A percentile compares a stretch with the other conserved stretches of the same genome.
Conservation (phyloP, 176 grass and related monocot genomes). For the Cenchrus americanus region DNA sequence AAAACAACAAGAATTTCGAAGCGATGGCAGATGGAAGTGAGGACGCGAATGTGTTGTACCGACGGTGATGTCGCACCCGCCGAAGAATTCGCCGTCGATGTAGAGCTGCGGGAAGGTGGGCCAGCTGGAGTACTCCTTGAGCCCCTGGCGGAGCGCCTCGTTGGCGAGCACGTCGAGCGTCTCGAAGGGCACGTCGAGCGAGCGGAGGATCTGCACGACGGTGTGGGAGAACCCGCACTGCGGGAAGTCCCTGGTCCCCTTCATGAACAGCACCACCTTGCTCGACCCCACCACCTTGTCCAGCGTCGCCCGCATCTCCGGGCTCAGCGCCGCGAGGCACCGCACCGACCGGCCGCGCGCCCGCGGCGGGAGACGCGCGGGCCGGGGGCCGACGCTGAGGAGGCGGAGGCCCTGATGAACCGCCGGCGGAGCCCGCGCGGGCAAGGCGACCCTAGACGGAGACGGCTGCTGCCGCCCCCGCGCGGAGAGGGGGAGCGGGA, state of each 20-base stretch:
- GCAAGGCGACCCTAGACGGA: neutral
- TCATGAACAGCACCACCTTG: constrained; percentile 95
- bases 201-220: constrained; percentile 87
- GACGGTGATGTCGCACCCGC: constrained; percentile 86
- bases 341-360: constrained; percentile 43
- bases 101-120: constrained; percentile 98
- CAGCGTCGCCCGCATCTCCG: constrained; percentile 72
- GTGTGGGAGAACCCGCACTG: constrained; percentile 98
- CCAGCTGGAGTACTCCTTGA: constrained; percentile 98
- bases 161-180: constrained; percentile 88
- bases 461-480: neutral
- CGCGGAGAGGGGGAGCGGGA: neutral
- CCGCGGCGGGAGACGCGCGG: neutral
- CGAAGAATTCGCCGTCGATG: constrained; percentile 95
- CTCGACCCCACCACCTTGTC: constrained; percentile 80
- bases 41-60: constrained; percentile 48
- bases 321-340: constrained; percentile 57
- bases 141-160: constrained; percentile 75
- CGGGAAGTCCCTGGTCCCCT: constrained; percentile 94
- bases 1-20: neutral
- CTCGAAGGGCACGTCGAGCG: constrained; percentile 86
- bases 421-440: neutral
- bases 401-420: constrained; percentile 29
- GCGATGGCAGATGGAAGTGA: neutral
- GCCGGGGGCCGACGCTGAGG: constrained; percentile 6